A percentile compares a stretch with the other conserved stretches of the same genome.
phyloP scores from a whole-genome alignment of 2,329 filamentous ascomycete species.

The Apiospora pterosperma region DNA sequence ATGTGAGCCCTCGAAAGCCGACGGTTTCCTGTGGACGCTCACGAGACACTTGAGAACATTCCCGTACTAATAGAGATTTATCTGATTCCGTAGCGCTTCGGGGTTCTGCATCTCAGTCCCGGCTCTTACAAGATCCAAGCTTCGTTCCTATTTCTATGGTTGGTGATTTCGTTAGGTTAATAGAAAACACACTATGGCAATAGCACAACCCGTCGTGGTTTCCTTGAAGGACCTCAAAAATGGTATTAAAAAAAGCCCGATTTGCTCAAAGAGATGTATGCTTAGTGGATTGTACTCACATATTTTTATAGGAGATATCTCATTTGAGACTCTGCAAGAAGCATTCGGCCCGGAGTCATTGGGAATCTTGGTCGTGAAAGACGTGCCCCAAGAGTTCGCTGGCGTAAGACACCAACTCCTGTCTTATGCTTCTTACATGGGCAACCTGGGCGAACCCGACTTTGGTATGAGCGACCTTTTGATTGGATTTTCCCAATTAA shows the following conservation, averaged over 20 bases:
- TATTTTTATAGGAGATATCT: constrained; percentile 53
- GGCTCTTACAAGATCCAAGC: neutral
- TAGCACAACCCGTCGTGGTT: constrained; percentile 56
- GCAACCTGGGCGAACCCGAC: constrained; percentile 68
- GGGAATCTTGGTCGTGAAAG: constrained; percentile 90
- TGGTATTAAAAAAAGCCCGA: constrained; percentile 41
- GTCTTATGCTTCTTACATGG: constrained; percentile 86
- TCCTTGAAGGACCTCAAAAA: constrained; percentile 58
- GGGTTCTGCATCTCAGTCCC: neutral
- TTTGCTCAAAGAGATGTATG: neutral
- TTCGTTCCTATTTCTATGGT: neutral
- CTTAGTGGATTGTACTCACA: constrained; percentile 4
- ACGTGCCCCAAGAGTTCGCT: constrained; percentile 70
- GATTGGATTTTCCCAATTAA: neutral
- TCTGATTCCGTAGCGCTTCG: no score
- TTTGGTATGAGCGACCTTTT: constrained; percentile 52
- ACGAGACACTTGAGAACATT: neutral
- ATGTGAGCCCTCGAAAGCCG: constrained; percentile 15
- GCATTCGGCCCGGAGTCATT: constrained; percentile 90
- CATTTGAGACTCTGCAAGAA: constrained; percentile 65
- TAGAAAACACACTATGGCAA: constrained; percentile 34
- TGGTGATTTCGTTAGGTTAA: neutral
- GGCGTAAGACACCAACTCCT: constrained; percentile 71
- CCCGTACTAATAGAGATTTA: neutral
- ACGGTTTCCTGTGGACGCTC: constrained; percentile 22